Evolutionary conservation across 2,329 filamentous ascomycete genomes (phyloP).

Genomic region (Amauroascus verrucosus): DNA sequence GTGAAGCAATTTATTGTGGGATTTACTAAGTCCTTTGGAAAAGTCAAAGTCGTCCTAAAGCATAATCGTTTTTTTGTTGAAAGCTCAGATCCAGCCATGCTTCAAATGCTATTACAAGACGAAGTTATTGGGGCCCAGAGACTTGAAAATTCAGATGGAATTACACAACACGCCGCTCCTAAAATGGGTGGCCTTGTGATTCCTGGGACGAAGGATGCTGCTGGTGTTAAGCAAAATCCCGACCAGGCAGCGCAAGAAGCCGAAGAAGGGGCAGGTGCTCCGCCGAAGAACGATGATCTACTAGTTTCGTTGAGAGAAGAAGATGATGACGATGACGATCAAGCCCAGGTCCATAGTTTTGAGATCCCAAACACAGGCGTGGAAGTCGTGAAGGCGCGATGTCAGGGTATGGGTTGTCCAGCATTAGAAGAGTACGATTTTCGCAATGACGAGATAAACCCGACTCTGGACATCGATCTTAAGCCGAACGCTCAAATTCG

Average conservation of each 20-base stretch:
- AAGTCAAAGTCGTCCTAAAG: slow-evolving; percentile 88
- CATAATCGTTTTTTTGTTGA: slow-evolving; percentile 93
- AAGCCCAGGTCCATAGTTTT: slow-evolving; percentile 84
- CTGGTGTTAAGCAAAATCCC: slow-evolving; percentile 66
- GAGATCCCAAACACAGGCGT: slow-evolving; percentile 76
- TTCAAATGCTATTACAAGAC: slow-evolving; percentile 80
- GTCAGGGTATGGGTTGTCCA: slow-evolving; percentile 73
- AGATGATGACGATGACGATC: slow-evolving; percentile 73
- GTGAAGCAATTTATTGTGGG: slow-evolving; percentile 70
- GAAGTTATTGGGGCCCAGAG: slow-evolving; percentile 68
- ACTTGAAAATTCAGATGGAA: slow-evolving; percentile 59
- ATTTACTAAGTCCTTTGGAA: slow-evolving; percentile 84
- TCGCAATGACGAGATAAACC: slow-evolving; percentile 76
- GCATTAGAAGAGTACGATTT: slow-evolving; percentile 97
- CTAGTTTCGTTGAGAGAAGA: slow-evolving; percentile 60
- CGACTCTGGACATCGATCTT: slow-evolving; percentile 87
- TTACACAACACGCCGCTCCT: slow-evolving; percentile 71
- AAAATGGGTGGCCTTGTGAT: slow-evolving; percentile 84
- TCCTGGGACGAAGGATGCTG: slow-evolving; percentile 86
- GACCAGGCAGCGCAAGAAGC: slow-evolving; percentile 27
- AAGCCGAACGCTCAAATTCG: slow-evolving; percentile 82
- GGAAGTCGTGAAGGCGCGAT: slow-evolving; percentile 79
- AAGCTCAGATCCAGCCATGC: slow-evolving; percentile 73
- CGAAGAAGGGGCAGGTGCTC: slow-evolving; percentile 30
- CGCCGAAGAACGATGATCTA: slow-evolving; percentile 54